Base-by-base conservation (phyloP, 179 eudicot genomes). In the Sideroxylon spinosum region DNA sequence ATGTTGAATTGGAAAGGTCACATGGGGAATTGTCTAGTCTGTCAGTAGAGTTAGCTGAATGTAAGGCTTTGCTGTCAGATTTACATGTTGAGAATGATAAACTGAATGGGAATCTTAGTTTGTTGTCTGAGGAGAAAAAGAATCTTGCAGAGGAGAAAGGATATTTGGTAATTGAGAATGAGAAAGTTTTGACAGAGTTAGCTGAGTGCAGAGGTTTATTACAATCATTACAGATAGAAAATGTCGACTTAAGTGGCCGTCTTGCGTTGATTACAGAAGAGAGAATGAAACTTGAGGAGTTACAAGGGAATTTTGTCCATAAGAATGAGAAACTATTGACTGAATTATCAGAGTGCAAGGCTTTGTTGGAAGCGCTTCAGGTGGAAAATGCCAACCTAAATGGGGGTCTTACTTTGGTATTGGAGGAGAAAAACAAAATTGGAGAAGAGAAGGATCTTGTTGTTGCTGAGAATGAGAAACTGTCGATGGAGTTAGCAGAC, bases 31-130 rank as follows among this genome's bases (percentile, higher is more conserved):
- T 85, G 48, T 84, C 92, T 82, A 84, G 81, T 63, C 75, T 88
- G 78, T 82, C 84, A 26, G 85, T 82, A 22, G 93, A 93, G 74
- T 74, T 90, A 46, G 88, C 80, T 68, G 84, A 77, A 62, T 87
- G 84, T 81, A 84, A 85, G 79, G 82, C 67, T 80, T 81, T 81
- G 61, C 73, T 86, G 83, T 89, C 84, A 76, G 77, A 84, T 73
- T 82, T 89, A 61, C 87, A 79, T 77, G 69, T 68, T 32, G 91
- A 90, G 79, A 90, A 87, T 80, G 87, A 86, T 73, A 85, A 78
- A 71, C 80, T 89, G 69, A 76, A 80, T 76, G 77, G 73, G 71
- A 83, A 74, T 81, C 74, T 90, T 37, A 65, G 78, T 26, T 79
- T 79, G 60, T 48, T 78, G 74, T 72, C 85, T 29, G 91, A 90